phyloP scores from a whole-genome alignment of 2,329 filamentous ascomycete genomes.

The Atkinsonella texensis region DNA sequence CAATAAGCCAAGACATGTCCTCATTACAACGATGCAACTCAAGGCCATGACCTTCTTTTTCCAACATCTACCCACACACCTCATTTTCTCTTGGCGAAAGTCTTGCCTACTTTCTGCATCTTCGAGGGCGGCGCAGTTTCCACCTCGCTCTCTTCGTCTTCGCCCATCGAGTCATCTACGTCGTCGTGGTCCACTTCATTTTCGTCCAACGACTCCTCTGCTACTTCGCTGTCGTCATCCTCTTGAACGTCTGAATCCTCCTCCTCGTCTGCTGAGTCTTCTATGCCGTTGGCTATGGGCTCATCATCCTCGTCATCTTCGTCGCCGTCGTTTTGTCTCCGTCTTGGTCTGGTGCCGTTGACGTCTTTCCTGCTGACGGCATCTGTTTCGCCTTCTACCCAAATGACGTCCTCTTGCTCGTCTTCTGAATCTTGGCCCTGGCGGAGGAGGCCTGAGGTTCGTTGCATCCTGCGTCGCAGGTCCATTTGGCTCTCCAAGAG shows the following conservation, averaged over 20 bases:
- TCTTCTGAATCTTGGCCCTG: constrained; percentile 35
- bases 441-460: constrained; percentile 20
- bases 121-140: constrained; percentile 36
- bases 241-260: constrained; percentile 29
- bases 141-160: constrained; percentile 42
- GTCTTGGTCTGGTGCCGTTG: constrained; percentile 23
- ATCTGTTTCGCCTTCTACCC: constrained; percentile 71
- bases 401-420: constrained; percentile 62
- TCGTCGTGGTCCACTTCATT: constrained; percentile 50
- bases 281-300: constrained; percentile 41
- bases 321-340: constrained; percentile 31
- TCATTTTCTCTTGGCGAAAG: constrained; percentile 25
- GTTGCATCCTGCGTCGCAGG: constrained; percentile 59
- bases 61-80: background rate
- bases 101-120: constrained; percentile 27
- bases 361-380: constrained; percentile 27
- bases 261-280: constrained; percentile 48
- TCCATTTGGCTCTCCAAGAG: constrained; percentile 87
- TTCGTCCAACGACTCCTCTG: constrained; percentile 39
- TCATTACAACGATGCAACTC: background rate
- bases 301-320: constrained; percentile 49
- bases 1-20: background rate
- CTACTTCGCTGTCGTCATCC: constrained; percentile 34
- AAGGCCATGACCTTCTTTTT: background rate
- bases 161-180: constrained; percentile 39